Conservation (phyloP, 1,284 basidiomycete species). For the Thecaphora thlaspeos region DNA sequence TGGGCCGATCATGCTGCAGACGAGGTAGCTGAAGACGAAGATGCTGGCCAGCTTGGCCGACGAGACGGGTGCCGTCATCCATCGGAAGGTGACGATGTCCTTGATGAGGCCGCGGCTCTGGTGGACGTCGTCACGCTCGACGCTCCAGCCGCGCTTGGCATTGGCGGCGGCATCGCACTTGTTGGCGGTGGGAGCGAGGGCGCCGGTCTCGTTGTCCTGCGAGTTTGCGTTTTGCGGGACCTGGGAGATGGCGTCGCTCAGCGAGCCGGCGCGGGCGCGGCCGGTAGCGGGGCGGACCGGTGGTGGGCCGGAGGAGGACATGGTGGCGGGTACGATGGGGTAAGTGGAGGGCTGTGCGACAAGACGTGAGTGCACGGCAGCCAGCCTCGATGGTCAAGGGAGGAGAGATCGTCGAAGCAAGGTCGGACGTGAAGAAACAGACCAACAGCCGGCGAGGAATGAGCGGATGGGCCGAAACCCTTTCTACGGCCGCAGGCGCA, state of each 20-base stretch:
- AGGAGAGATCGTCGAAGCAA: neutral
- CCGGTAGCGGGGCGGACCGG: slow-evolving; percentile 20
- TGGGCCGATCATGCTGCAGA: slow-evolving; percentile 67
- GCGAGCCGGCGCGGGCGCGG: slow-evolving; percentile 27
- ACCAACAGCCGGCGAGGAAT: no score
- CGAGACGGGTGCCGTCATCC: slow-evolving; percentile 50
- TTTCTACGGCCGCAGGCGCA: no score
- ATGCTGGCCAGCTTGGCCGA: slow-evolving; percentile 65
- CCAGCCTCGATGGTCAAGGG: no score
- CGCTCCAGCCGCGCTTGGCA: slow-evolving; percentile 9
- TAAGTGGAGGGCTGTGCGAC: no score
- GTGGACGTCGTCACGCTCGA: slow-evolving; percentile 29
- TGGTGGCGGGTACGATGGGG: neutral
- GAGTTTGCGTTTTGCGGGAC: slow-evolving; percentile 36
- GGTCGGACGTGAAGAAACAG: neutral
- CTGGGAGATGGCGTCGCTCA: slow-evolving; percentile 27
- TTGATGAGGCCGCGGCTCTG: slow-evolving; percentile 28
- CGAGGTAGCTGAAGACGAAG: slow-evolving; percentile 71
- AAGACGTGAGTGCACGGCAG: no score
- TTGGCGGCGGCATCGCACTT: slow-evolving; percentile 3
- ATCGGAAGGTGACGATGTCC: slow-evolving; percentile 41
- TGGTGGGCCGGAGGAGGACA: slow-evolving; percentile 24
- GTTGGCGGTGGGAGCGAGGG: slow-evolving; percentile 12
- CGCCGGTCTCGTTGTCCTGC: slow-evolving; percentile 21
- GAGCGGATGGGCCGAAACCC: no score